These are phyloP conservation scores for Exophiala lecanii-corni DNA, from an alignment of 2,329 filamentous ascomycete genomes.

Conservation along the genomic window DNA sequence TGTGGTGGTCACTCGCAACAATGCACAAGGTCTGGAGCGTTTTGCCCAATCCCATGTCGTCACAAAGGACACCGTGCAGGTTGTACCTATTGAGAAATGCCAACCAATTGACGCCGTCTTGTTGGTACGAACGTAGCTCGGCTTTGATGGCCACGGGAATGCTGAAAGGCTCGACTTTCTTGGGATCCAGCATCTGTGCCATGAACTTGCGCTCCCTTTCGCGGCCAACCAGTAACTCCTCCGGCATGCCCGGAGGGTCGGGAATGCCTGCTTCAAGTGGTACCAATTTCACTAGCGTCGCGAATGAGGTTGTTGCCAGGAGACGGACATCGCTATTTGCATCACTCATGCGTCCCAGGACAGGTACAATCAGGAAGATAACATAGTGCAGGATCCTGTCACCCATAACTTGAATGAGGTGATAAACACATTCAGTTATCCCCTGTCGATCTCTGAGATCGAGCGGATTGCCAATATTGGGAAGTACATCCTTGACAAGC, in stretches of 20 bases:
- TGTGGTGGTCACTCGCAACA: slow-evolving; percentile 93
- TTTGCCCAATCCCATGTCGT: slow-evolving; percentile 98
- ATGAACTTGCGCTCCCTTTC: slow-evolving; percentile 96
- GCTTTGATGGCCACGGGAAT: slow-evolving; percentile 98
- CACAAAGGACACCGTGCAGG: slow-evolving; percentile 94
- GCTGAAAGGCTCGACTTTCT: slow-evolving; percentile 90
- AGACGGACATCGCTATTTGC: slow-evolving; percentile 93
- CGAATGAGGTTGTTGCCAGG: slow-evolving; percentile 93
- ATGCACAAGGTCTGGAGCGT: slow-evolving; percentile 97
- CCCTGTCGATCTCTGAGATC: slow-evolving; percentile 89
- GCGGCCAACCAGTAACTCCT: slow-evolving; percentile 80
- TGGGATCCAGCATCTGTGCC: slow-evolving; percentile 88
- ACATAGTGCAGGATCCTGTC: slow-evolving; percentile 94
- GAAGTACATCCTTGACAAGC: slow-evolving; percentile 85
- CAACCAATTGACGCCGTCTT: slow-evolving; percentile 98
- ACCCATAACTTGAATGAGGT: slow-evolving; percentile 97
- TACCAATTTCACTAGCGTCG: slow-evolving; percentile 92
- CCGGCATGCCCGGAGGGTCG: slow-evolving; percentile 86
- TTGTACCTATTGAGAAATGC: slow-evolving; percentile 98
- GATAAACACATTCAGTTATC: slow-evolving; percentile 91
- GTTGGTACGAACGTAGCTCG: slow-evolving; percentile 91
- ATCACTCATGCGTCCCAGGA: slow-evolving; percentile 96
- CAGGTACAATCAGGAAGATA: slow-evolving; percentile 96
- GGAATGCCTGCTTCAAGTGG: slow-evolving; percentile 96
- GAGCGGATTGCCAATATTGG: slow-evolving; percentile 83